phyloP scores from a whole-genome alignment of 1,284 basidiomycete species.

The Sporisorium exsertum region DNA sequence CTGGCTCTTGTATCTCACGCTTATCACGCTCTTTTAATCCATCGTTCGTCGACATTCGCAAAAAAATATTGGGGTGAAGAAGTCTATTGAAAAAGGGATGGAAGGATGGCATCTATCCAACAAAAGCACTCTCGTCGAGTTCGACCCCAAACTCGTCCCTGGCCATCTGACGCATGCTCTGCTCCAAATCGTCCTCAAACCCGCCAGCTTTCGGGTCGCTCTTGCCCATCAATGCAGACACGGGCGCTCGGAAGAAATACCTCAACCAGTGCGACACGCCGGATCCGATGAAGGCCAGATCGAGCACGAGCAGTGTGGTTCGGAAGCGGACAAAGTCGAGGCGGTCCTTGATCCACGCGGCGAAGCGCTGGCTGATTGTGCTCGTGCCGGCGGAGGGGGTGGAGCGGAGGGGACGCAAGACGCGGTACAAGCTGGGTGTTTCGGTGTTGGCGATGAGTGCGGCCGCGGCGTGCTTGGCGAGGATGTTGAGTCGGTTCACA shows the following conservation, averaged over 20 bases:
- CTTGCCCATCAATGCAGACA: slow-evolving; percentile 27
- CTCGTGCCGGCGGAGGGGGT: background rate
- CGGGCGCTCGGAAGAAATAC: slow-evolving; percentile 33
- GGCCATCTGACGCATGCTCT: slow-evolving; percentile 59
- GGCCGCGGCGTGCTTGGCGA: slow-evolving; percentile 61
- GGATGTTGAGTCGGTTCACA: slow-evolving; percentile 64
- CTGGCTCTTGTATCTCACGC: slow-evolving; percentile 9
- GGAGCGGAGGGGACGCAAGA: slow-evolving; percentile 34
- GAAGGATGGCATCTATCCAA: slow-evolving; percentile 21
- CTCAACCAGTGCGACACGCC: slow-evolving; percentile 43
- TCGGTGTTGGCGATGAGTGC: slow-evolving; percentile 48
- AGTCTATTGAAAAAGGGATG: background rate
- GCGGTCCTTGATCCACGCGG: slow-evolving; percentile 45
- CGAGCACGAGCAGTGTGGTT: slow-evolving; percentile 52
- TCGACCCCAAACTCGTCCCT: slow-evolving; percentile 62
- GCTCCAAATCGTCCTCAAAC: slow-evolving; percentile 64
- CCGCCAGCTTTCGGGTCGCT: slow-evolving; percentile 41
- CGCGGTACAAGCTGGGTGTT: slow-evolving; percentile 48
- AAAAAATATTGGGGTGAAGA: background rate
- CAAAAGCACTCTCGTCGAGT: slow-evolving; percentile 57
- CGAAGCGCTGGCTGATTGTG: slow-evolving; percentile 25
- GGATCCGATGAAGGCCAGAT: slow-evolving; percentile 51
- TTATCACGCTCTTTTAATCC: background rate
- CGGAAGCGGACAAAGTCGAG: slow-evolving; percentile 56
- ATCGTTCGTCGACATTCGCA: background rate